Base-by-base conservation (phyloP, 768 basidiomycete genomes). In the Crassisporium funariophilum region DNA sequence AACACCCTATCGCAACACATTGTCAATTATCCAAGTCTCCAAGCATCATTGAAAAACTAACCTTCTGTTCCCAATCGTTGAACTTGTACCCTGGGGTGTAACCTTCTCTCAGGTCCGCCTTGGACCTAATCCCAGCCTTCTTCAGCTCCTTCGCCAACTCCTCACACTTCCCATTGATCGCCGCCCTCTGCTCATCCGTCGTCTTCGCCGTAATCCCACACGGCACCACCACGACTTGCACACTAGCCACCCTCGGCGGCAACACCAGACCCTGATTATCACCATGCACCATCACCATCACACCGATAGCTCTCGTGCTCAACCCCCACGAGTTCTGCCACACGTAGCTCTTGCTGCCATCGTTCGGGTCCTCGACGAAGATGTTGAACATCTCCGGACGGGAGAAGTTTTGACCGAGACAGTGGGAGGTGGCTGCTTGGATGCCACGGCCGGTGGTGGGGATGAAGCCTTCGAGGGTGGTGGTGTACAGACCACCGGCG, bases 271-370 rank as follows among this genome's bases (percentile, higher is more conserved):
- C 97, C 62, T 97, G 91, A 65, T 99, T 93, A 66, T 99, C 97
- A 24, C 95, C 95, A 62, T 99, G 95, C 4, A 91, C 84, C 97
- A 99, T 99, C 57, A 97, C 94, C 95, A 98, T 98, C 46, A 98
- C 91, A 61, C 97, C 97, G 58, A 99, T 92, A 20, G 90, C 82
- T 47, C 97, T 78, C n/a, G 95, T 98, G 37, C 89, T 91, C 43
- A 98, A 72, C 60, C 97, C 97, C 97, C 97, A 98, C 24, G 91
- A 95, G 71, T 98, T 99, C 69, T 98, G 95, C 93, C 94, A 98
- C 9, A 93, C 94, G 54, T 86, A 85, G 0, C 80, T 66, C 74
- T 94, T 94, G 44, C 59, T 49, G 15, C 51, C 45, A 57, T 87
- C 87, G 38, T 81, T 84, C 15, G 97, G 95, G 64, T 97, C 92